Evolutionary conservation across 2,329 filamentous ascomycete genomes (phyloP), one percentile per base, ranked within the genome.

Genomic region (Neoarthrinium moseri): DNA sequence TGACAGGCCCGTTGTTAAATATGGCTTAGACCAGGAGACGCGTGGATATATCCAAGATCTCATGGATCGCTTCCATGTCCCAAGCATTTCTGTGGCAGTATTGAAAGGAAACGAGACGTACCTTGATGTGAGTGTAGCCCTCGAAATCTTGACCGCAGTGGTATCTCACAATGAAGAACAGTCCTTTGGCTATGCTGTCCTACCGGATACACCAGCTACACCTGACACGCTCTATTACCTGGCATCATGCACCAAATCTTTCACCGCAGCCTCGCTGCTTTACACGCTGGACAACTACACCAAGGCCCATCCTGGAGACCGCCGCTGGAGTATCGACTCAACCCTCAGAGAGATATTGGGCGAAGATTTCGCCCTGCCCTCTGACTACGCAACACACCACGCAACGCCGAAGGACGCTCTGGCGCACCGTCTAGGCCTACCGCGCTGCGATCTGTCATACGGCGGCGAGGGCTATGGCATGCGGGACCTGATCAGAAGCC

Each of bases 221-320:
- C 36, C 21, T 23, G 36, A 39, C 15, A 39, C 36, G 4, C 13
- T 39, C 8, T 39, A 39, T 26, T 39, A 39, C 20, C 23, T 39
- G 12, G 36, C 36, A 24, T 39, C 36, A 13, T 39, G 17, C 36
- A 39, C 36, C 15, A 39, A 39, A 20, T 39, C 36, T 12, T 39
- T 24, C 5, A 39, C 36, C 11, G 36, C 36, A 10, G 36, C 36
- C 20, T 39, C 36, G 8, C 22, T 39, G 5, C 12, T 39, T 12
- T 39, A 39, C 26, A 27, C 36, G 18, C 36, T 39, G 2, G n/a
- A 24, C 13, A 13, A 23, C 6, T 23, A 26, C 11, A 17, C 12
- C 17, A 39, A 24, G 17, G 13, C 20, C 17, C 18, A 24, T n/a
- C 13, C 3, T 18, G 21, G 12, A n/a, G 13, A 26, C 11, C 23